Evolutionary conservation across 2,329 filamentous ascomycete species (phyloP).

Genomic region (Diplodia sapinea): DNA sequence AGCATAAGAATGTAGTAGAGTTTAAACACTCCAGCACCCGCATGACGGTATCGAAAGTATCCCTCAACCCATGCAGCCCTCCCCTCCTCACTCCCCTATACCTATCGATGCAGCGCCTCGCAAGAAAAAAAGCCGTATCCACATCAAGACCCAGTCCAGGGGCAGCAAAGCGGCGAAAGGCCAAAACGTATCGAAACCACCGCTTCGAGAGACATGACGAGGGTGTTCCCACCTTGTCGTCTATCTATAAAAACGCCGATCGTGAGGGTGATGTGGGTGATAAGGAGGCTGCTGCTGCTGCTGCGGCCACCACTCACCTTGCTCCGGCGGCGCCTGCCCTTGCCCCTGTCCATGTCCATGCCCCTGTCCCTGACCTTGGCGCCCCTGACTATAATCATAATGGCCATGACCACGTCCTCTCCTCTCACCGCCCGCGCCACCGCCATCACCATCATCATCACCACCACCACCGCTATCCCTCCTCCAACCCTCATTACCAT

Average conservation of each 20-base stretch:
- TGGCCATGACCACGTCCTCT: background rate
- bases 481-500: background rate
- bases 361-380: background rate
- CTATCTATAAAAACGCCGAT: background rate
- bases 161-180: background rate
- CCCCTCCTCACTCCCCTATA: background rate
- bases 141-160: background rate
- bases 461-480: background rate
- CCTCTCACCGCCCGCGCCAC: background rate
- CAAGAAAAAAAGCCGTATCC: background rate
- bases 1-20: background rate
- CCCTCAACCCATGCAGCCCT: background rate
- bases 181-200: background rate
- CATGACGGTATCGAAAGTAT: background rate
- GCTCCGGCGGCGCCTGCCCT: background rate
- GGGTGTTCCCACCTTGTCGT: background rate
- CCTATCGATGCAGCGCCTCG: background rate
- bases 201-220: background rate
- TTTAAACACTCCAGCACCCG: background rate
- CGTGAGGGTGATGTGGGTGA: background rate
- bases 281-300: background rate
- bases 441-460: background rate
- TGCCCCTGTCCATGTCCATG: background rate
- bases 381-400: background rate
- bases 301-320: conserved; percentile 3